Base-by-base conservation (phyloP, 768 basidiomycete genomes). In the Podaxis sp. region DNA sequence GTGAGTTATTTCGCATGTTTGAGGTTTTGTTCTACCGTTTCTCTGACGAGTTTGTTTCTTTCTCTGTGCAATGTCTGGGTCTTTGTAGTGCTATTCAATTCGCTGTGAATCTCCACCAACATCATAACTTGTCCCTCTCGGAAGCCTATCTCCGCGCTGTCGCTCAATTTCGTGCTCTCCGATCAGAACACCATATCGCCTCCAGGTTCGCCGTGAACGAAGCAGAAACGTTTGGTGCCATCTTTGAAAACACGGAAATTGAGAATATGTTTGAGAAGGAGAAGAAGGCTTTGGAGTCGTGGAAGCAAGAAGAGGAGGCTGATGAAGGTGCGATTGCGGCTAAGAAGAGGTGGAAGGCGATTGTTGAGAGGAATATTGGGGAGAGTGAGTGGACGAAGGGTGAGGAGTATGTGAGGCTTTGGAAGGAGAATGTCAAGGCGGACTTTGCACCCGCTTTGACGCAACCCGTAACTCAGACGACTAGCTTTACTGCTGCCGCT, bases 131-230 rank as follows among this genome's bases (percentile, higher is more conserved):
- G 36, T 80, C 92, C 0, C 78, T 97, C 30, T 86, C 90, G 3
- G 75, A 87, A 51, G 96, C 97, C 12, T 99, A 99, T 73, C 81
- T 83, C 2, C 76, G 80, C 11, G 89, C 93, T 30, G 82, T 95
- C 10, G 82, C 87, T 4, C 93, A 99, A 74, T 99, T 95, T 77
- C 90, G 93, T 51, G 80, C 93, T 15, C 82, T 99, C 44, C 88
- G 95, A 41, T 88, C 94, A 38, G 90, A 93, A 74, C 88, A 91
- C 68, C 85, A 94, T 68, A 82, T 94, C 54, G 83, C 92, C 2
- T 87, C 86, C 41, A 78, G 82, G 2, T 85, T 93, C 57, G 96
- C 96, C 20, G 84, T 82, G 17, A 77, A 87, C 69, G 95, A 99
- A 75, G 95, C 95, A 13, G 81, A 89, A 67, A 74, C 84, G 7